These are phyloP conservation scores for Conticribra guillardii DNA, from an alignment of 108 stramenopile species.

Conservation along the genomic window DNA sequence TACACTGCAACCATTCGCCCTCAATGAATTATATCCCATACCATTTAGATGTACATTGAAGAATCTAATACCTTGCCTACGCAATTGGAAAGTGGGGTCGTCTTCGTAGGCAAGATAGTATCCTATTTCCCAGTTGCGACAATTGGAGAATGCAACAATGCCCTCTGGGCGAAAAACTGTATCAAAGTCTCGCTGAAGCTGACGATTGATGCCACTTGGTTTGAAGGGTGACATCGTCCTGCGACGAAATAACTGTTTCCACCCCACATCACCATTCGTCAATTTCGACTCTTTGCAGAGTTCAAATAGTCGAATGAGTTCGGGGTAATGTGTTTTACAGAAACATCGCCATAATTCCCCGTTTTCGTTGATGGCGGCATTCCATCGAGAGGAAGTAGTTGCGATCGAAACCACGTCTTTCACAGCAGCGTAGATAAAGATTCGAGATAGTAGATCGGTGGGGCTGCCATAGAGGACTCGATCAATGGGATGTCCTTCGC, in stretches of 20 bases:
- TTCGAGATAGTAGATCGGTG: no score
- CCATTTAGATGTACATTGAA: conserved; percentile 19
- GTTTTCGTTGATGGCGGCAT: no score
- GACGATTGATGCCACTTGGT: neutral
- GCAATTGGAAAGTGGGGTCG: neutral
- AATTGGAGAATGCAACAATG: conserved; percentile 15
- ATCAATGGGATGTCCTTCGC: no score
- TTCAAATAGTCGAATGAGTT: no score
- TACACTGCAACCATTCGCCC: neutral
- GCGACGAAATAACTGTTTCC: neutral
- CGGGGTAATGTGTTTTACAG: no score
- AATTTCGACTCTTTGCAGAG: no score
- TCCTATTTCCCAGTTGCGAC: conserved; percentile 1
- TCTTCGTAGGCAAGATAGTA: conserved; percentile 17
- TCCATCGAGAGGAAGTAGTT: no score
- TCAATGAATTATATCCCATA: neutral
- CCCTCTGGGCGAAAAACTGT: conserved; percentile 5
- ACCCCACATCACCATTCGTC: conserved; percentile 1
- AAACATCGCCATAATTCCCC: no score
- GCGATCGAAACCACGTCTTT: no score
- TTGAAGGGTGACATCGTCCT: neutral
- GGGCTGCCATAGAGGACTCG: no score
- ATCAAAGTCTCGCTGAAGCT: conserved; percentile 9
- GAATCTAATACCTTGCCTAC: conserved; percentile 7
- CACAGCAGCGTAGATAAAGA: no score